phyloP scores from a whole-genome alignment of 2,329 filamentous ascomycete genomes.

The Sclerotiophoma versabilis region DNA sequence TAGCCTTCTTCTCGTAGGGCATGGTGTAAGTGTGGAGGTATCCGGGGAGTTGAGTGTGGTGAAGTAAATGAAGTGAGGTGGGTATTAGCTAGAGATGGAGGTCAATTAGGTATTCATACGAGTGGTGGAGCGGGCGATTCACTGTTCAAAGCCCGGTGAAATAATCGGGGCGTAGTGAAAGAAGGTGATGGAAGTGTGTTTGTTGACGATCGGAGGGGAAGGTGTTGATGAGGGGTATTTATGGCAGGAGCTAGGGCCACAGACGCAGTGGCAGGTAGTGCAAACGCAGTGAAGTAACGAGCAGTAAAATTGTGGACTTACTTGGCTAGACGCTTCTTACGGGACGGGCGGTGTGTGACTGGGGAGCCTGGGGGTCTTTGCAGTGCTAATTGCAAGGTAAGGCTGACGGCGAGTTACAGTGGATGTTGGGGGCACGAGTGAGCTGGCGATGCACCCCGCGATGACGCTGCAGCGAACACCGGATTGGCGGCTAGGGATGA shows the following conservation, averaged over 20 bases:
- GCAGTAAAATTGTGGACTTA: slow-evolving; percentile 22
- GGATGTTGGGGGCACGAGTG: slow-evolving; percentile 36
- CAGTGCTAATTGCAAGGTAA: slow-evolving; percentile 21
- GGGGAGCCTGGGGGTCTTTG: slow-evolving; percentile 1
- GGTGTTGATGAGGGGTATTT: slow-evolving; percentile 22
- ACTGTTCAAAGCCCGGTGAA: slow-evolving; percentile 16
- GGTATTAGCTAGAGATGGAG: slow-evolving; percentile 2
- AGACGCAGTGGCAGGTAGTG: slow-evolving; percentile 18
- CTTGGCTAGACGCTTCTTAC: slow-evolving; percentile 28
- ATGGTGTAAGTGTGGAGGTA: slow-evolving; percentile 30
- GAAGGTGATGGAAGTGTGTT: slow-evolving; percentile 33
- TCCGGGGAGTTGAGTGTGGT: slow-evolving; percentile 6
- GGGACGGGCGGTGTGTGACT: slow-evolving; percentile 34
- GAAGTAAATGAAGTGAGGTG: slow-evolving; percentile 4
- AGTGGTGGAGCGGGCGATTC: neutral
- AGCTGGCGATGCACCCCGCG: slow-evolving; percentile 38
- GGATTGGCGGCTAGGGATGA: slow-evolving; percentile 31
- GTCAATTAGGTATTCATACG: slow-evolving; percentile 5
- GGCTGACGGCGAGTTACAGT: slow-evolving; percentile 24
- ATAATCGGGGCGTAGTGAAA: slow-evolving; percentile 10
- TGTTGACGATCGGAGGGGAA: slow-evolving; percentile 22
- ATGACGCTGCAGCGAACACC: slow-evolving; percentile 38
- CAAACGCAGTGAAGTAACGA: slow-evolving; percentile 14
- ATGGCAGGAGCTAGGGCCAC: slow-evolving; percentile 29
- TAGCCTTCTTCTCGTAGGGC: slow-evolving; percentile 56